These are phyloP conservation scores for Scheffersomyces titani DNA, from an alignment of 1,139 yeast genomes.

Conservation along the genomic window DNA sequence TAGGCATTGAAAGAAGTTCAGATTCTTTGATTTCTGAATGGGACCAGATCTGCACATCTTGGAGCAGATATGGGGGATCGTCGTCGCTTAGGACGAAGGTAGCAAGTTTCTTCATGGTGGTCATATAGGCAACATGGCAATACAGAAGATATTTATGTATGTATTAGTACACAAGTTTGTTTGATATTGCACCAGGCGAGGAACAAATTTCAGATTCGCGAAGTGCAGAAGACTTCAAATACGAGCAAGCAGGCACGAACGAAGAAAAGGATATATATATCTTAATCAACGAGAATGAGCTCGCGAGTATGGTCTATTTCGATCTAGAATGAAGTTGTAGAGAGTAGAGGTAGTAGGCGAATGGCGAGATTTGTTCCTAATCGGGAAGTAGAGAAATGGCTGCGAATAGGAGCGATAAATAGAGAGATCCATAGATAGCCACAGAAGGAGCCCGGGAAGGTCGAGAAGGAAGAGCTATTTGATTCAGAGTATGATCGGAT, in stretches of 20 bases:
- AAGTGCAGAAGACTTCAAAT: not conserved
- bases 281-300: no score
- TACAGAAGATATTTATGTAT: no score
- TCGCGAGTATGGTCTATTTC: no score
- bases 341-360: not conserved
- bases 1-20: not conserved
- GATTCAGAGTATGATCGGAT: no score
- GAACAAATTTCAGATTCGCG: not conserved
- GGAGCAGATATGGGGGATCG: slow-evolving; percentile 2
- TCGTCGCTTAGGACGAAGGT: slow-evolving; percentile 14
- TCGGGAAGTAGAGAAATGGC: not conserved
- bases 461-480: not conserved
- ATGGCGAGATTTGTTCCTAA: not conserved
- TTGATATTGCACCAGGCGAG: not conserved
- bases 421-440: not conserved
- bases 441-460: not conserved
- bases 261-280: not conserved
- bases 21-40: not conserved
- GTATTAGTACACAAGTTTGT: not conserved
- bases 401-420: not conserved
- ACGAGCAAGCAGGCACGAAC: not conserved
- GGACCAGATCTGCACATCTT: slow-evolving; percentile 32
- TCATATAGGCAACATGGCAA: not conserved
- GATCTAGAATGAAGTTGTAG: not conserved
- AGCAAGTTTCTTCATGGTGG: slow-evolving; percentile 12